Base-by-base conservation (phyloP, 345 rosid genomes). In the Murraya paniculata region DNA sequence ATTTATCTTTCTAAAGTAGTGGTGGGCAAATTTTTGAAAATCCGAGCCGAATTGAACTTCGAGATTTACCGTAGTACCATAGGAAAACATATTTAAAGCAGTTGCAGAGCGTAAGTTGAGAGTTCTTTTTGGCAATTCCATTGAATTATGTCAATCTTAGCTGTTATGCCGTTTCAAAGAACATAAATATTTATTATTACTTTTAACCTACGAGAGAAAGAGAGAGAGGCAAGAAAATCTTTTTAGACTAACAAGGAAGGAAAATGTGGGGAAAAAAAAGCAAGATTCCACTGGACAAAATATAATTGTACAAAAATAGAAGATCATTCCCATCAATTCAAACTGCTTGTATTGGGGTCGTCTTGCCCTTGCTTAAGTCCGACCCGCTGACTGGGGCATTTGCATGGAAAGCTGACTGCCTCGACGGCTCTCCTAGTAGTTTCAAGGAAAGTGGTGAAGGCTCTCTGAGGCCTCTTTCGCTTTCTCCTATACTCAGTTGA, bases 391-490 rank as follows among this genome's bases (percentile, higher is more conserved):
- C 90, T 5, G 90, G 85, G 61, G 87, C 91, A 78, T 83, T 94
- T 18, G 93, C 88, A 71, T 91, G 98, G 79, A 96, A 96, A 2
- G 97, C 97, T 0, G 97, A 94, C 77, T 89, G 98, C 78, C 94
- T 79, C 10, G 94, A 84, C 10, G 99, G 86, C 85, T 92, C 94
- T 19, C 92, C 93, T 1, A 82, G 79, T 61, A 94, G 81, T 65
- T 89, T 90, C 81, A 94, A 84, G 60, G 98, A 94, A 33, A 91
- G 85, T 0, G 89, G 87, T 0, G 92, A 85, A 53, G 88, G 79
- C 77, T 90, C 92, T 28, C 87, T 81, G 58, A 78, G 86, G 30
- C 83, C 74, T 68, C 82, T 84, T 53, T 79, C 82, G 0, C 74
- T 74, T 81, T 89, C 91, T 64, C 82, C 88, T 75, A 96, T 82